Percentiles rank a stretch among this genome's conserved stretches.
These are phyloP conservation scores for Achaetomium macrosporum DNA, from an alignment of 2,329 filamentous ascomycete species.

Conservation along the genomic window DNA sequence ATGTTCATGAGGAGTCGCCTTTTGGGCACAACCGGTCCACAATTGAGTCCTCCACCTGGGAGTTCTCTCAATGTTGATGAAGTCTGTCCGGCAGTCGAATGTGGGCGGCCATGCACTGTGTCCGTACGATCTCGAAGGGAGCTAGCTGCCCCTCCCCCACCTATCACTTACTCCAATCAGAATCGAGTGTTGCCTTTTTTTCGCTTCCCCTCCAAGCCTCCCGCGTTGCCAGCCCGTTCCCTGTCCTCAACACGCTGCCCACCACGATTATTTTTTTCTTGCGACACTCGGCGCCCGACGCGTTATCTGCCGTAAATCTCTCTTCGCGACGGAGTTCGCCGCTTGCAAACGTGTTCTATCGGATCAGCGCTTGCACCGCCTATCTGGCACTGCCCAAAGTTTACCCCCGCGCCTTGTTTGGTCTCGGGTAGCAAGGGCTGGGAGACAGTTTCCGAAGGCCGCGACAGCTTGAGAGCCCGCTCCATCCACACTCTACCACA, in stretches of 20 bases:
- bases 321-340: not conserved
- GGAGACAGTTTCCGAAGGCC: constrained; percentile 1
- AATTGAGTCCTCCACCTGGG: too few relatives aligned
- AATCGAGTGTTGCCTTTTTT: constrained; percentile 21
- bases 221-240: constrained; percentile 13
- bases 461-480: not conserved
- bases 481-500: not conserved
- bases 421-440: constrained; percentile 16
- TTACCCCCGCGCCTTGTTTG: constrained; percentile 4
- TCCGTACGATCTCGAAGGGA: constrained; percentile 1
- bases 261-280: constrained; percentile 12
- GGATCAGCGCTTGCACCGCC: constrained; percentile 1
- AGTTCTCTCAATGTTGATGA: too few relatives aligned
- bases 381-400: constrained; percentile 13
- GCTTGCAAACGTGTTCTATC: not conserved
- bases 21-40: too few relatives aligned
- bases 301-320: constrained; percentile 9
- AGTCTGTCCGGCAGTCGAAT: too few relatives aligned
- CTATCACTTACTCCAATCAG: constrained; percentile 20
- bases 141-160: constrained; percentile 20
- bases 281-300: constrained; percentile 12
- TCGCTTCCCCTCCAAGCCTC: constrained; percentile 13
- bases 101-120: constrained; percentile 10
- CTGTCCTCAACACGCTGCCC: constrained; percentile 15
- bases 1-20: too few relatives aligned